A percentile compares a stretch with the other conserved stretches of the same genome.
These are phyloP conservation scores for Solanum aculeatissimum DNA, from an alignment of 305 asterid species.

Conservation along the genomic window DNA sequence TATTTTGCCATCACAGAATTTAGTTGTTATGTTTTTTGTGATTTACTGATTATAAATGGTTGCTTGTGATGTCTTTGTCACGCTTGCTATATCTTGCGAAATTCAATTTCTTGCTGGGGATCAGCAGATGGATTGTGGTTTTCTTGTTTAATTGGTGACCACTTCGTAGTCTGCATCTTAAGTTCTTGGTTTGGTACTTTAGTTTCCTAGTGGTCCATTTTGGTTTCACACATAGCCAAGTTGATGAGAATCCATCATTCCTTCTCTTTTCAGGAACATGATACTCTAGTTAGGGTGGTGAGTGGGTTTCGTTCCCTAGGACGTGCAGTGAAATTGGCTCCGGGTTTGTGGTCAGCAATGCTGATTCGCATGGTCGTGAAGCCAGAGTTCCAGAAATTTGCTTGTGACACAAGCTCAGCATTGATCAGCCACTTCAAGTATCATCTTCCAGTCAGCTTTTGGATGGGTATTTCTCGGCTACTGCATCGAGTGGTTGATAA, in stretches of 20 bases:
- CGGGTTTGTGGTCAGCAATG: conserved; percentile 77
- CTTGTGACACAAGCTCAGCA: conserved; percentile 43
- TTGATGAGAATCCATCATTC: neutral
- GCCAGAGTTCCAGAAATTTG: conserved; percentile 66
- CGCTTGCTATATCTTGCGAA: neutral
- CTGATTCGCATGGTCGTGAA: conserved; percentile 45
- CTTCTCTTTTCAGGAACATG: conserved; percentile 29
- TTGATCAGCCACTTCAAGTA: conserved; percentile 30
- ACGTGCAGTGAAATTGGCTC: conserved; percentile 63
- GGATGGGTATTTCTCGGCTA: conserved; percentile 57
- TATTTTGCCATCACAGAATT: neutral
- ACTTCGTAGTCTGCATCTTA: neutral
- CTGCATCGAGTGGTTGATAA: conserved; percentile 26
- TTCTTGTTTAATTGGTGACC: neutral
- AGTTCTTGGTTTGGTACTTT: neutral
- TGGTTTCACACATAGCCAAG: neutral
- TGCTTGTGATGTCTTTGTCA: neutral
- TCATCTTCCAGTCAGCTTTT: conserved; percentile 35
- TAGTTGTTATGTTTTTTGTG: neutral
- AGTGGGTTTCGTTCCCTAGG: conserved; percentile 49
- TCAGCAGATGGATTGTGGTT: neutral
- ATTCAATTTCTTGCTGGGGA: neutral
- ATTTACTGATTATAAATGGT: neutral
- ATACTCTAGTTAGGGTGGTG: conserved; percentile 40
- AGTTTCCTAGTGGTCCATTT: neutral